Conservation (phyloP, 2,329 filamentous ascomycete species). For the Pleoardoris graminearum region DNA sequence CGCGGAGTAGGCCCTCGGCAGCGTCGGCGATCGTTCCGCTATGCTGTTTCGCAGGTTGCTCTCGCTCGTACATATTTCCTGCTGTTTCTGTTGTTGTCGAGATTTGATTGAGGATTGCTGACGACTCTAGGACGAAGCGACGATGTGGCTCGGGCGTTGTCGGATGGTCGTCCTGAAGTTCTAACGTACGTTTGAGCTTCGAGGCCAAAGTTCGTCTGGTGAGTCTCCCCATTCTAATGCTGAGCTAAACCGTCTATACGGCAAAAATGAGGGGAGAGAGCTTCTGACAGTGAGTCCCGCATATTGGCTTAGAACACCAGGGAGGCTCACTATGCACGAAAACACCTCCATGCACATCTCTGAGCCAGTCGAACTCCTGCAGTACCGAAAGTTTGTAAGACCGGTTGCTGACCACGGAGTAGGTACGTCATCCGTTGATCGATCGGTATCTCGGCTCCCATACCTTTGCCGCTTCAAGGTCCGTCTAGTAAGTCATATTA, state of each 20-base stretch:
- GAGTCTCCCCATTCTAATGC: no score
- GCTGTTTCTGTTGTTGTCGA: background rate
- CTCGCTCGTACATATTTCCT: slow-evolving; percentile 1
- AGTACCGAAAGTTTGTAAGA: no score
- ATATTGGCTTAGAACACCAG: background rate
- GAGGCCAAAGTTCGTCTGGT: no score
- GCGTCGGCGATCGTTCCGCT: background rate
- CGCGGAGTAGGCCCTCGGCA: background rate
- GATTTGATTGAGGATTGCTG: background rate
- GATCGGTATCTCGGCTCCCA: no score
- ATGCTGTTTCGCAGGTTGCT: background rate
- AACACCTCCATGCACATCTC: background rate
- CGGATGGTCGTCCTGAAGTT: no score
- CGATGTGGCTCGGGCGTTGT: background rate
- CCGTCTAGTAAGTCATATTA: no score
- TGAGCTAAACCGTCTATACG: no score
- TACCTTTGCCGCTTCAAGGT: no score
- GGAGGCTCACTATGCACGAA: background rate
- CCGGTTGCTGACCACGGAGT: background rate
- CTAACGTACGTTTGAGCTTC: no score
- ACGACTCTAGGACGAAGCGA: background rate
- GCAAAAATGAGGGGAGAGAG: background rate
- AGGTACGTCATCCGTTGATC: no score
- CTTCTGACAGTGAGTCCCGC: background rate
- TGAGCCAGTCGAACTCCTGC: background rate